Evolutionary conservation across 176 grass and related monocot genomes (phyloP), one percentile per base, ranked within the genome.

Genomic region (Puya raimondii): DNA sequence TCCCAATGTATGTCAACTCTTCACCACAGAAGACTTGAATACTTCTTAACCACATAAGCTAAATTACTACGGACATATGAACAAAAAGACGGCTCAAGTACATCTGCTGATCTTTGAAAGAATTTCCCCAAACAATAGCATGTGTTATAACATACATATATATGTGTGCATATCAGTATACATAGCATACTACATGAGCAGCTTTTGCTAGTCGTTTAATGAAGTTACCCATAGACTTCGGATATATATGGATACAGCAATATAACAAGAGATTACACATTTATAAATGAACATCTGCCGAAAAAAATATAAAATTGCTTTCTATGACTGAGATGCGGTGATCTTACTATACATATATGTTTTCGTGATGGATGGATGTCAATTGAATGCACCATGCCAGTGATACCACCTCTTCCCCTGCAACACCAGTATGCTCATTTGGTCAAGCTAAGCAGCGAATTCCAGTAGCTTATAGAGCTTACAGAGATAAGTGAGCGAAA

Each of bases 281-380:
- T 50, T 64, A 47, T 64, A 22, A 80, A 73, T 63, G 9, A 82
- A 66, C 53, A 57, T 10, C 10, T 53, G 23, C 64, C 33, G 53
- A 47, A 13, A 53, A 42, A 68, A 27, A 29, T 53, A 57, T 51
- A 48, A 22, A 79, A 65, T 50, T 63, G 56, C 56, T 61, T n/a
- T 10, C 56, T 61, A 20, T 18, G 56, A 61, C n/a, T 9, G 54
- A 61, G 56, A 22, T 51, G 22, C 20, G 20, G 63, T 61, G 23
- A 71, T 23, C 81, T 76, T 84, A 97, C 93, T 84, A 82, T 67
- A 70, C 93, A 97, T 26, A 88, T 83, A 83, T 97, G 93, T 68
- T 97, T 97, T 72, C 93, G 79, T 22, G 93, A 97, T 51, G 93
- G 77, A 83, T 97, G 86, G 71, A 92, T 92, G 74, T 92, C 93